phyloP scores from a whole-genome alignment of 805 yeast species.

The Suhomyces kilbournensis region DNA sequence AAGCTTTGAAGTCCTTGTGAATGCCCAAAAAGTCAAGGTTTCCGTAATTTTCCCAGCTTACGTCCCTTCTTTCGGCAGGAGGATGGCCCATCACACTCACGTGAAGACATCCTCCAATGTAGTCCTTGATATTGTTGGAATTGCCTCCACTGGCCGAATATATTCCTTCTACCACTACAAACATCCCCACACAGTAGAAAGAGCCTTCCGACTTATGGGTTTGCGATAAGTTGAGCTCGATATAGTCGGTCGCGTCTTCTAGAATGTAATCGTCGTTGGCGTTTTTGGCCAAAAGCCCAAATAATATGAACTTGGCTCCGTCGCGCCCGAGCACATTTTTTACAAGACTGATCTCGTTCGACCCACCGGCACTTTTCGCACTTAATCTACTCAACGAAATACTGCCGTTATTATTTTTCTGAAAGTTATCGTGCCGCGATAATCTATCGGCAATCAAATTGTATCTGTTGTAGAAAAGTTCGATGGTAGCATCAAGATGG shows the following conservation, averaged over 20 bases:
- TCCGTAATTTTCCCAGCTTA: conserved; percentile 69
- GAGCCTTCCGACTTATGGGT: conserved; percentile 61
- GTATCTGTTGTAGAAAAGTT: conserved; percentile 53
- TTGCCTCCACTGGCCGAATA: conserved; percentile 62
- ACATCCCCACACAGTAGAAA: conserved; percentile 72
- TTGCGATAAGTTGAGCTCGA: conserved; percentile 63
- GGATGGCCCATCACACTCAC: conserved; percentile 83
- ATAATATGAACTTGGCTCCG: conserved; percentile 67
- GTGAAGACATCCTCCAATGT: conserved; percentile 52
- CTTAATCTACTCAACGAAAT: conserved; percentile 32
- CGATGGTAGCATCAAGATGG: conserved; percentile 24
- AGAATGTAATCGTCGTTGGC: conserved; percentile 67
- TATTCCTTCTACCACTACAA: conserved; percentile 80
- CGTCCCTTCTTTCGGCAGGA: conserved; percentile 73
- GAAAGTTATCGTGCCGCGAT: conserved; percentile 73
- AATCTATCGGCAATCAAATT: conserved; percentile 66
- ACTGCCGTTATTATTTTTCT: conserved; percentile 44
- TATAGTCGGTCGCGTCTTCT: conserved; percentile 77
- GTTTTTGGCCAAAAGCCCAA: conserved; percentile 70
- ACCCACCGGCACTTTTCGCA: conserved; percentile 10
- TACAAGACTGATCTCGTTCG: conserved; percentile 56
- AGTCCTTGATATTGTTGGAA: conserved; percentile 24
- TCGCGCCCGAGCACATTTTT: conserved; percentile 86
- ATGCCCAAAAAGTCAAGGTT: conserved; percentile 64
- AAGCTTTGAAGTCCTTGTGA: conserved; percentile 22